phyloP scores from a whole-genome alignment of 73 alveolate genomes.

The Paramecium caudatum region DNA sequence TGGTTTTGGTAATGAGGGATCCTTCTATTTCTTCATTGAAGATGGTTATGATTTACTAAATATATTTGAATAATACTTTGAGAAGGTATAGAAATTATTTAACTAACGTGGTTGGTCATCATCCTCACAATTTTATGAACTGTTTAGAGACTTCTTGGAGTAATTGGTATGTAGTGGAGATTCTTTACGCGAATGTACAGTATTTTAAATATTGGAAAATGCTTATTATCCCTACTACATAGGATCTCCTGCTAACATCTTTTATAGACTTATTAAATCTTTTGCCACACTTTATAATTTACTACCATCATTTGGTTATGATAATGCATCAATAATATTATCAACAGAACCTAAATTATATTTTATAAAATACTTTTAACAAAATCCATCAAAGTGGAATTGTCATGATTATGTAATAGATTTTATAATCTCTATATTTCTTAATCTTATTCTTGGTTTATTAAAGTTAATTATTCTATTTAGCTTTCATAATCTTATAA shows the following conservation, averaged over 20 bases:
- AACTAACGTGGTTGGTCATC: slow-evolving; percentile 47
- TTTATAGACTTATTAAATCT: slow-evolving; percentile 50
- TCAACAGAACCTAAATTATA: slow-evolving; percentile 35
- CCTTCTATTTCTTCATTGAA: slow-evolving; percentile 20
- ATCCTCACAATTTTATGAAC: slow-evolving; percentile 29
- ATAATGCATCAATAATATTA: slow-evolving; percentile 62
- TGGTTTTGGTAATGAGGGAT: slow-evolving; percentile 66
- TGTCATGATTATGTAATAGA: not conserved
- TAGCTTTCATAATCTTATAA: slow-evolving; percentile 69
- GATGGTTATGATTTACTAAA: slow-evolving; percentile 25
- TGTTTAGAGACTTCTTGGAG: slow-evolving; percentile 17
- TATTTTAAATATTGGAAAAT: slow-evolving; percentile 11
- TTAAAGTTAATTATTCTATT: slow-evolving; percentile 52
- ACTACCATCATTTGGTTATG: slow-evolving; percentile 54
- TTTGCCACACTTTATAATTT: slow-evolving; percentile 50
- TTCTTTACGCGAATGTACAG: slow-evolving; percentile 41
- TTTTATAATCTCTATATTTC: slow-evolving; percentile 26
- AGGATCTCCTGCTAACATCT: not conserved
- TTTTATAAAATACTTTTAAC: not conserved
- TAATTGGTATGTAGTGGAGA: slow-evolving; percentile 8
- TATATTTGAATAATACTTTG: slow-evolving; percentile 3
- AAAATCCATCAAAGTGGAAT: not conserved
- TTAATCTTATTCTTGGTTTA: slow-evolving; percentile 40
- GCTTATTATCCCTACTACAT: not conserved
- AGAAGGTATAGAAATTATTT: slow-evolving; percentile 59